These are phyloP conservation scores for Annulohypoxylon maeteangense DNA, from an alignment of 495 filamentous ascomycete genomes.

Conservation along the genomic window DNA sequence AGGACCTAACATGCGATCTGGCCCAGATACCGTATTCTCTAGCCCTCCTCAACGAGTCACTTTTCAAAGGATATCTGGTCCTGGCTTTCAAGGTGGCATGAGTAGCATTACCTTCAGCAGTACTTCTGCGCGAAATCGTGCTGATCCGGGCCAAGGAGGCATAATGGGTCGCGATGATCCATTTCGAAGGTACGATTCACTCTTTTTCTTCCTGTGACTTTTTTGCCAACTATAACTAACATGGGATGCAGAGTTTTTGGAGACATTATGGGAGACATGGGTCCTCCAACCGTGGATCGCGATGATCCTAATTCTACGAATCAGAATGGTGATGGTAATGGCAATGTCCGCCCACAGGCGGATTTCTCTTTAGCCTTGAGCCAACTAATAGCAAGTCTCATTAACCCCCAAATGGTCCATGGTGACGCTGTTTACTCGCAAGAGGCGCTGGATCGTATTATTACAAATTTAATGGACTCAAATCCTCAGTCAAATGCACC, in stretches of 20 bases:
- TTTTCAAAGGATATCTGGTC: slow-evolving; percentile 43
- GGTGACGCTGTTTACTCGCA: slow-evolving; percentile 94
- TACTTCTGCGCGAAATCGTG: slow-evolving; percentile 27
- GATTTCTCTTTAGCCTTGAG: slow-evolving; percentile 49
- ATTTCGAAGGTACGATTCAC: slow-evolving; percentile 43
- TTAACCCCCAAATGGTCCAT: slow-evolving; percentile 67
- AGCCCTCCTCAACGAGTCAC: slow-evolving; percentile 32
- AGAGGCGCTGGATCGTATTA: slow-evolving; percentile 88
- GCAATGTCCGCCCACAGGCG: slow-evolving; percentile 27
- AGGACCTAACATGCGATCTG: slow-evolving; percentile 36
- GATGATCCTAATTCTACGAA: slow-evolving; percentile 23
- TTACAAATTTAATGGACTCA: slow-evolving; percentile 87
- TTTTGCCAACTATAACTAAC: slow-evolving; percentile 6
- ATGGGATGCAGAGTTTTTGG: slow-evolving; percentile 31
- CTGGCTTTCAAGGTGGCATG: slow-evolving; percentile 39
- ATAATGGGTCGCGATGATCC: slow-evolving; percentile 34
- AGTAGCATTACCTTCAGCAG: slow-evolving; percentile 51
- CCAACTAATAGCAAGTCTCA: slow-evolving; percentile 60
- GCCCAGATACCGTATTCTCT: slow-evolving; percentile 42
- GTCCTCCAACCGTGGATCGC: slow-evolving; percentile 21
- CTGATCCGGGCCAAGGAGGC: background rate
- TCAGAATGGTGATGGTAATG: slow-evolving; percentile 33
- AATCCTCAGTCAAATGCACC: slow-evolving; percentile 78
- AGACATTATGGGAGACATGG: slow-evolving; percentile 27
- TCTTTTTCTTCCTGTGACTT: background rate